Percentiles rank a stretch among this genome's conserved stretches.
Evolutionary conservation across 495 filamentous ascomycete genomes (phyloP).

Genomic region (Trichoderma gamsii): DNA sequence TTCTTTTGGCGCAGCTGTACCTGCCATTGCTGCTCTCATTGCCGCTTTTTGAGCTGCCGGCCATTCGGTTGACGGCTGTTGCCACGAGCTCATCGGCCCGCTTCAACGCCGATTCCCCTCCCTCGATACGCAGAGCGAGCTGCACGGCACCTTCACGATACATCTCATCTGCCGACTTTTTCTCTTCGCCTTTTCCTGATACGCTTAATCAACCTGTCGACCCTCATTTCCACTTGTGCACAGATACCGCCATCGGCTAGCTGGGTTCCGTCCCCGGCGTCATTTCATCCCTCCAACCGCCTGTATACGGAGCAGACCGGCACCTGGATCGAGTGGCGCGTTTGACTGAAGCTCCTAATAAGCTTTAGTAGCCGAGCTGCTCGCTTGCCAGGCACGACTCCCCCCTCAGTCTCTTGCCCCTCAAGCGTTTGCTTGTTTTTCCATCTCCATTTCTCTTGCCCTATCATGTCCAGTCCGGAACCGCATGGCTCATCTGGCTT

Average conservation of each 20-base stretch:
- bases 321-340: slow-evolving; percentile 12
- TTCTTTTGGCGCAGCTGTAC: no score
- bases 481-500: slow-evolving; percentile 25
- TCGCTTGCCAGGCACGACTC: slow-evolving; percentile 13
- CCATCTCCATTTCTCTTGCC: neutral
- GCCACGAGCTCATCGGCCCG: neutral
- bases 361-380: slow-evolving; percentile 9
- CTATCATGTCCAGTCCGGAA: slow-evolving; percentile 29
- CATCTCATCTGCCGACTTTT: neutral
- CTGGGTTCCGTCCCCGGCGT: neutral
- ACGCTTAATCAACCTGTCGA: neutral
- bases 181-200: neutral
- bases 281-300: slow-evolving; percentile 1
- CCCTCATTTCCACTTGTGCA: neutral
- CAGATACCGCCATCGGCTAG: neutral
- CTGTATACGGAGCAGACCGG: neutral
- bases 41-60: neutral
- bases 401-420: neutral
- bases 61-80: neutral
- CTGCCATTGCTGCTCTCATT: neutral
- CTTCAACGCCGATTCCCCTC: slow-evolving; percentile 8
- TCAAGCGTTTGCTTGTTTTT: neutral
- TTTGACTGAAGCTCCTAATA: slow-evolving; percentile 1
- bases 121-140: slow-evolving; percentile 1
- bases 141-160: neutral